A percentile compares a stretch with the other conserved stretches of the same genome.
These are phyloP conservation scores for Coffea canephora DNA, from an alignment of 257 asterid species.

Conservation along the genomic window DNA sequence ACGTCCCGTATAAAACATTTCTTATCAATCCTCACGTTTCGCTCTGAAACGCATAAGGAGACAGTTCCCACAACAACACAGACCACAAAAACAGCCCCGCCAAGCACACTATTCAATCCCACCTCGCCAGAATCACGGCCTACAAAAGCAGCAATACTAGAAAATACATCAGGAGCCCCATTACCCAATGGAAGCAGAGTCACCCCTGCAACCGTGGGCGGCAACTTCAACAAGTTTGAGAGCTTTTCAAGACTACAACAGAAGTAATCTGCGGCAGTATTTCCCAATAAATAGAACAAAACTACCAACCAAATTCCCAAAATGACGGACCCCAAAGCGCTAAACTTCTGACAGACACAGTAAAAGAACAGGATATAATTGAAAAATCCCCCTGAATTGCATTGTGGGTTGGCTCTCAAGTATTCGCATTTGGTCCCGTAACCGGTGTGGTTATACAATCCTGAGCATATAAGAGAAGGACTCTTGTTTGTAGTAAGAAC, in stretches of 20 bases:
- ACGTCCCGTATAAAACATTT: conserved; percentile 71
- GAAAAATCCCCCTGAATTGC: conserved; percentile 64
- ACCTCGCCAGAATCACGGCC: conserved; percentile 68
- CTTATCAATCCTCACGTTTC: conserved; percentile 57
- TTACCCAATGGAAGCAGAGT: conserved; percentile 85
- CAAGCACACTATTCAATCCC: conserved; percentile 77
- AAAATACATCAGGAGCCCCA: conserved; percentile 90
- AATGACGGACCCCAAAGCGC: conserved; percentile 44
- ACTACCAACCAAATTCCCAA: conserved; percentile 59
- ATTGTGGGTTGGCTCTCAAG: conserved; percentile 51
- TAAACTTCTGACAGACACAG: conserved; percentile 48
- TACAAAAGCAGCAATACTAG: conserved; percentile 74
- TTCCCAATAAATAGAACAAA: conserved; percentile 73
- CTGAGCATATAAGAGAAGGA: conserved; percentile 42
- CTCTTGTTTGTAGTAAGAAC: conserved; percentile 11
- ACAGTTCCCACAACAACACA: conserved; percentile 73
- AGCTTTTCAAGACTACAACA: conserved; percentile 68
- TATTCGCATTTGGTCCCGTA: conserved; percentile 52
- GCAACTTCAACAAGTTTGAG: conserved; percentile 45
- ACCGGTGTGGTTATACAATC: conserved; percentile 49
- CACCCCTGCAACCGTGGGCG: conserved; percentile 86
- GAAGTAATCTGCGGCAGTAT: conserved; percentile 85
- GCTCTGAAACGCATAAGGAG: conserved; percentile 47
- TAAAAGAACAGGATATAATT: conserved; percentile 61
- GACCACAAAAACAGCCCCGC: conserved; percentile 83